Percentiles rank a stretch among this genome's conserved stretches.
Conservation (phyloP, 306 rosid genomes). For the Dryas alaskensis region DNA sequence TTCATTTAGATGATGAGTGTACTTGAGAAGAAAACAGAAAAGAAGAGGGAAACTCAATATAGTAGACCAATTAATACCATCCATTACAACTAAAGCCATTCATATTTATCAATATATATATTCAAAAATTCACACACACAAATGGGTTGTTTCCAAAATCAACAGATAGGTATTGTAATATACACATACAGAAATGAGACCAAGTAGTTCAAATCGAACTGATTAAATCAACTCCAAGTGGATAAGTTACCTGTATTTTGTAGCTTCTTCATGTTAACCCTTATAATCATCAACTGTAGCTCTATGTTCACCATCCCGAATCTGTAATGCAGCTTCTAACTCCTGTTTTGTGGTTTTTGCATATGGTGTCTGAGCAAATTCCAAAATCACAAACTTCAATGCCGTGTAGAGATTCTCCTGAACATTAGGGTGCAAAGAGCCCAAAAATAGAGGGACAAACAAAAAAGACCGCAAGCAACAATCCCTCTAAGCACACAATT, state of each 20-base stretch:
- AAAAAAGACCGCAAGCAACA: conserved; percentile 6
- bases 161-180: conserved; percentile 22
- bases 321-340: conserved; percentile 21
- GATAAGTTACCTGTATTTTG: conserved; percentile 17
- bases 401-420: conserved; percentile 12
- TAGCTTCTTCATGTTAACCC: conserved; percentile 29
- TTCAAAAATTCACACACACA: conserved; percentile 14
- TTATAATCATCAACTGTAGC: conserved; percentile 23
- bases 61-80: neutral
- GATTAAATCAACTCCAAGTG: conserved; percentile 16
- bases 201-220: conserved; percentile 33
- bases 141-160: conserved; percentile 23
- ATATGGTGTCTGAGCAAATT: conserved; percentile 17
- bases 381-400: conserved; percentile 21
- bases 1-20: too few relatives aligned
- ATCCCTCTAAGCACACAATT: conserved; percentile 29
- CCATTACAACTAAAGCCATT: conserved; percentile 6
- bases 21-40: neutral
- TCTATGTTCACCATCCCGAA: conserved; percentile 18
- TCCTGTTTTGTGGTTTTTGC: conserved; percentile 18
- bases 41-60: neutral
- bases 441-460: conserved; percentile 17
- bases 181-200: conserved; percentile 28
- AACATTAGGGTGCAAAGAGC: conserved; percentile 8
- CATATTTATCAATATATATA: conserved; percentile 15